Evolutionary conservation across 495 filamentous ascomycete species (phyloP), one percentile per base, ranked within the genome.

Genomic region (Penicillium salamii): DNA sequence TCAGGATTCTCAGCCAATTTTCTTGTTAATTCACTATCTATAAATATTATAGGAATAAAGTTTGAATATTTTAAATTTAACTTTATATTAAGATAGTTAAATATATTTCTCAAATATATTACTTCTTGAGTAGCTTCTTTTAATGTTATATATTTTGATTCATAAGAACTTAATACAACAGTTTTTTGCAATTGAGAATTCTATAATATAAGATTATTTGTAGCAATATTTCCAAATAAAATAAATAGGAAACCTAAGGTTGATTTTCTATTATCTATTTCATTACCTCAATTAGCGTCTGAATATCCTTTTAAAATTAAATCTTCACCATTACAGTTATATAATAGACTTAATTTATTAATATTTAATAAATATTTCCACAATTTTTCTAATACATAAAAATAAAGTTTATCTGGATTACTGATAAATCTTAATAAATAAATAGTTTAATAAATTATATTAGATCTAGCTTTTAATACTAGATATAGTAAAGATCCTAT

Each of bases 81-180:
- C 11, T 35, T 7, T 13, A 26, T 21, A 50, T 46, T 51, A 38
- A 55, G 14, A 50, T 52, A 46, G 33, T 51, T 54, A 44, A 43
- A 47, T 53, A 46, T 32, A 53, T 31, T 32, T 18, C 31, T 17
- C 45, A 58, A 37, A 31, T 55, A 58, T 41, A 57, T 55, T 32
- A 29, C 32, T 55, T 57, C 42, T 54, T 57, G 55, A 14, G 35
- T 54, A 24, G 34, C 28, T 55, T 57, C 54, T 45, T 55, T 57
- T 50, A 57, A 33, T 28, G 42, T 43, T 17, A 57, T 54, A 57
- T 54, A 54, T 55, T 54, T 18, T 9, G 38, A 19, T 36, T 53
- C 19, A 34, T 4, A 50, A 12, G 15, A 19, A 14, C 35, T 18
- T 14, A 35, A 2, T 14, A 2, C 14, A 15, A 18, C 15, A 35